Percentiles rank a stretch among this genome's conserved stretches.
phyloP scores from a whole-genome alignment of 345 rosid genomes.

The Heritiera fomes region DNA sequence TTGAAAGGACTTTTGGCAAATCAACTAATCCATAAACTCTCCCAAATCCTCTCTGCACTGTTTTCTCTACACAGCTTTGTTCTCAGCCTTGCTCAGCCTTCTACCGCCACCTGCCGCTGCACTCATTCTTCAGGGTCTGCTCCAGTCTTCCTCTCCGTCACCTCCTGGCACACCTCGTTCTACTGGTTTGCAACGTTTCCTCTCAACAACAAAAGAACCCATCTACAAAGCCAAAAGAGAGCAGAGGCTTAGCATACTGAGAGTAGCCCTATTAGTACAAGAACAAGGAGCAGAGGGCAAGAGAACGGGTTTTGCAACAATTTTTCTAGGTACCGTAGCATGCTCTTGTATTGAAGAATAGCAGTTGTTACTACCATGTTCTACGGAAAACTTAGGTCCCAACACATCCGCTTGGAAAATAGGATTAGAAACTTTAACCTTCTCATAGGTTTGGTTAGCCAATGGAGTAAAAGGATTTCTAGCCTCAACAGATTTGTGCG shows the following conservation, averaged over 20 bases:
- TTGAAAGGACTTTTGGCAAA: no score
- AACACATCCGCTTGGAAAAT: slow-evolving; percentile 11
- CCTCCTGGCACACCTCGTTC: no score
- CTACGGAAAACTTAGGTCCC: slow-evolving; percentile 28
- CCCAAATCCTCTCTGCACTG: no score
- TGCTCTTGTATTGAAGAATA: slow-evolving; percentile 26
- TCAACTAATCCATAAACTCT: no score
- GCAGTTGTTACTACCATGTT: slow-evolving; percentile 17
- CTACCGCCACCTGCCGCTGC: no score
- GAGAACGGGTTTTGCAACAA: slow-evolving; percentile 36
- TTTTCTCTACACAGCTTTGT: no score
- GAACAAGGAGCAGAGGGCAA: slow-evolving; percentile 57
- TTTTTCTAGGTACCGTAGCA: slow-evolving; percentile 25
- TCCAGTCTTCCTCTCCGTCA: no score
- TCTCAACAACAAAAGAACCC: no score
- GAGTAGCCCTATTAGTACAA: slow-evolving; percentile 28
- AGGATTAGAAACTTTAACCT: slow-evolving; percentile 33
- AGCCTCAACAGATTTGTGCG: slow-evolving; percentile 24
- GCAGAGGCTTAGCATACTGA: slow-evolving; percentile 33
- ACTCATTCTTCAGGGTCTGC: no score
- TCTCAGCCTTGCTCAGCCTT: no score
- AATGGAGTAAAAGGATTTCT: slow-evolving; percentile 37
- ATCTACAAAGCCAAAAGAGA: slow-evolving; percentile 39
- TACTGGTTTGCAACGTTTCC: no score
- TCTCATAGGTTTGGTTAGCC: slow-evolving; percentile 27